Evolutionary conservation across 2,329 filamentous ascomycete genomes (phyloP).

Genomic region (Phyllachora maydis): DNA sequence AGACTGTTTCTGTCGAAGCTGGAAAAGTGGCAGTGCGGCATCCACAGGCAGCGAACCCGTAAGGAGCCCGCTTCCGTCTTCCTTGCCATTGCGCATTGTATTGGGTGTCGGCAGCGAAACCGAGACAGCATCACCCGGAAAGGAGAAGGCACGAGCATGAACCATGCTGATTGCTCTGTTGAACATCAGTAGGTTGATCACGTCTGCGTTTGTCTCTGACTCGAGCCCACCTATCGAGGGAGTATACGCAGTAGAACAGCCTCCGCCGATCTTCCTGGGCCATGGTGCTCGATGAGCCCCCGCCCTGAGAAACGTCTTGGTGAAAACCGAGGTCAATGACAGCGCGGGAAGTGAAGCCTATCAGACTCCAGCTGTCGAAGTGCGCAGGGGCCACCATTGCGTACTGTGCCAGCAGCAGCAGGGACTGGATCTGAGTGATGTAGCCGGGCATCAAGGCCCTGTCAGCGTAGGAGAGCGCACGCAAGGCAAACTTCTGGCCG

Average conservation of each 20-base stretch:
- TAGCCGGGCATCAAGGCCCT: constrained; percentile 71
- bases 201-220: constrained; percentile 1
- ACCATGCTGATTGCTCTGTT: constrained; percentile 69
- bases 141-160: constrained; percentile 73
- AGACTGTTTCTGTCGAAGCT: constrained; percentile 70
- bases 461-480: constrained; percentile 60
- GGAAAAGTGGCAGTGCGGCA: constrained; percentile 35
- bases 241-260: constrained; percentile 81
- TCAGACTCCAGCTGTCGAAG: constrained; percentile 86
- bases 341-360: constrained; percentile 74
- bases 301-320: constrained; percentile 67
- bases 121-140: constrained; percentile 72
- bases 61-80: too few species aligned
- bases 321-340: constrained; percentile 82
- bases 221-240: constrained; percentile 52
- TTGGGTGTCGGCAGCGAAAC: constrained; percentile 43
- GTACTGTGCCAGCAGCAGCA: constrained; percentile 74
- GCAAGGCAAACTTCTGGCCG: constrained; percentile 33
- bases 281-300: too few species aligned
- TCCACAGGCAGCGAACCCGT: too few species aligned
- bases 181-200: constrained; percentile 2
- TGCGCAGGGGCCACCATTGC: constrained; percentile 76
- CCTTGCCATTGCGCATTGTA: too few species aligned
- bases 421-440: constrained; percentile 66
- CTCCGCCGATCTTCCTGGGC: constrained; percentile 59